phyloP scores from a whole-genome alignment of 2,329 filamentous ascomycete species.

The Bimuria novae-zelandiae region DNA sequence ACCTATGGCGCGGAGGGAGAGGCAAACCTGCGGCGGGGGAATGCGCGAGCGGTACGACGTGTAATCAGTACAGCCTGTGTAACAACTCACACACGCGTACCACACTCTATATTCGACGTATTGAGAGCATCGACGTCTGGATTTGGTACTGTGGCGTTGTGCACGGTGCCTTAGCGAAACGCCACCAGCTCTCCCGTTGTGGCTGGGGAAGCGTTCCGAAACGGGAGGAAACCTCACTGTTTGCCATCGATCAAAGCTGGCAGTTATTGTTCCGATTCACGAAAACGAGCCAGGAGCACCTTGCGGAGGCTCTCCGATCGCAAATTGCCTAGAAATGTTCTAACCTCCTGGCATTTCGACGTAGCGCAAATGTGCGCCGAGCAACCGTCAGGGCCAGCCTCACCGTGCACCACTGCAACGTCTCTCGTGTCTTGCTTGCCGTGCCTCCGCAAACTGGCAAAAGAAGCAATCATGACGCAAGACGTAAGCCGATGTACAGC shows the following conservation, averaged over 20 bases:
- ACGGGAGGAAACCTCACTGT: background rate
- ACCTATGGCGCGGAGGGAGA: slow-evolving; percentile 17
- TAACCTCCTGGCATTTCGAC: background rate
- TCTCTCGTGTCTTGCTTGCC: slow-evolving; percentile 3
- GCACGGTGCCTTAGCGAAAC: slow-evolving; percentile 5
- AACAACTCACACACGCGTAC: background rate
- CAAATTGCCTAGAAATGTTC: background rate
- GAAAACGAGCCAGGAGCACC: background rate
- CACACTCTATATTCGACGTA: background rate
- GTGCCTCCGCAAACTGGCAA: background rate
- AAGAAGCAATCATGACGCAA: slow-evolving; percentile 4
- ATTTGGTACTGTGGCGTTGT: slow-evolving; percentile 1
- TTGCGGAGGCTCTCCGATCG: background rate
- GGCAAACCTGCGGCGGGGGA: slow-evolving; percentile 13
- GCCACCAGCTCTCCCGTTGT: background rate
- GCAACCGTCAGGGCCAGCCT: slow-evolving; percentile 1
- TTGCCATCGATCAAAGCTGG: no score
- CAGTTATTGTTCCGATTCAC: background rate
- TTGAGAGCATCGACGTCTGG: background rate
- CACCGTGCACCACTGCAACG: slow-evolving; percentile 2
- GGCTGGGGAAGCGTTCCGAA: background rate
- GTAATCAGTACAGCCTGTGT: background rate
- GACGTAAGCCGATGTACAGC: no score
- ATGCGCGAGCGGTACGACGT: background rate
- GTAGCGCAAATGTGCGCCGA: background rate